Evolutionary conservation across 805 yeast species (phyloP).

Genomic region (Wickerhamiella sergipiensis): DNA sequence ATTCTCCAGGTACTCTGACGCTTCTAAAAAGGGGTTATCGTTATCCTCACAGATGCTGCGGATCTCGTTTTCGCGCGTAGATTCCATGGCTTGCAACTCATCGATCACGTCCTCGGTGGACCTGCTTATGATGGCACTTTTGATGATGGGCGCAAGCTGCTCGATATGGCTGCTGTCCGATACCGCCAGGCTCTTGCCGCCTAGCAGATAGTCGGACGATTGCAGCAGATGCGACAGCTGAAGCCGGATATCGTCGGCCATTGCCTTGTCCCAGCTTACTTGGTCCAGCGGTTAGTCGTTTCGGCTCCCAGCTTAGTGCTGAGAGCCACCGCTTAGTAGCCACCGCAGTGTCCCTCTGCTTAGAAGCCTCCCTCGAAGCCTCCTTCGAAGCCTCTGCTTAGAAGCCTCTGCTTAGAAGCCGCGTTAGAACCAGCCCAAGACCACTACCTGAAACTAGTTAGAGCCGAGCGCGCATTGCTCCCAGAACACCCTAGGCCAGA

Average conservation of each 20-base stretch:
- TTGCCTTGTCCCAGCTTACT: not conserved
- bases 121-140: slow-evolving; percentile 42
- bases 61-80: slow-evolving; percentile 48
- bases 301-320: too few species aligned
- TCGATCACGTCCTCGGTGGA: slow-evolving; percentile 43
- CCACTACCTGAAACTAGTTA: too few species aligned
- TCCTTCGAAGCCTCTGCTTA: too few species aligned
- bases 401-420: too few species aligned
- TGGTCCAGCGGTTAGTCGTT: too few species aligned
- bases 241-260: slow-evolving; percentile 15
- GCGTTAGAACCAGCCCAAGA: too few species aligned
- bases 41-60: slow-evolving; percentile 47
- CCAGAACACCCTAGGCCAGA: too few species aligned
- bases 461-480: too few species aligned
- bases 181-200: not conserved
- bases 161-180: slow-evolving; percentile 37
- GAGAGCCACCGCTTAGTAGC: too few species aligned
- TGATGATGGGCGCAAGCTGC: slow-evolving; percentile 63
- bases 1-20: slow-evolving; percentile 48
- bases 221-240: slow-evolving; percentile 13
- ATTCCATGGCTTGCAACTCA: slow-evolving; percentile 42
- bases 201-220: slow-evolving; percentile 7
- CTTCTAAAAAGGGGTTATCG: slow-evolving; percentile 32
- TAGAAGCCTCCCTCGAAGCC: too few species aligned
- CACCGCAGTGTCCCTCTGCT: too few species aligned